Percentiles rank a stretch among this genome's conserved stretches.
phyloP scores from a whole-genome alignment of 1,284 basidiomycete species.

The Ganoderma sinense region DNA sequence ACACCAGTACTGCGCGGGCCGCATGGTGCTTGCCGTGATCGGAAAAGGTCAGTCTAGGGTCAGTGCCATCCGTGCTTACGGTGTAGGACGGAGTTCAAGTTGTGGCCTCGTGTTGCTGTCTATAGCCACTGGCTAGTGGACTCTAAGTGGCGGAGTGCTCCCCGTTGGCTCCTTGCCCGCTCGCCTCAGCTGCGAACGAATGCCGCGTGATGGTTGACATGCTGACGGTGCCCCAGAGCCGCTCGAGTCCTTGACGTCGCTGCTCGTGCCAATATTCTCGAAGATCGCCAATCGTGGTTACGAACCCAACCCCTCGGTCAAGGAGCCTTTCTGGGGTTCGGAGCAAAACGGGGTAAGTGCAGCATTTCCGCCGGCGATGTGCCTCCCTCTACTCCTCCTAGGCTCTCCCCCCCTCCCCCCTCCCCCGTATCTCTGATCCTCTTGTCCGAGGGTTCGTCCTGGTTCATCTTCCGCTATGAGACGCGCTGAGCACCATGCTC shows the following conservation, averaged over 20 bases:
- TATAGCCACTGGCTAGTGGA: neutral
- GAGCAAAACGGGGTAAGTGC: constrained; percentile 51
- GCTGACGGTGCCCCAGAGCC: constrained; percentile 29
- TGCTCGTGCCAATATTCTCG: constrained; percentile 49
- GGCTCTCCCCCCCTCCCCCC: neutral
- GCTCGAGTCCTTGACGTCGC: constrained; percentile 36
- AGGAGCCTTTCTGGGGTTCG: constrained; percentile 38
- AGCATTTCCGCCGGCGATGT: neutral
- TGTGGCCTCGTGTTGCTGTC: neutral
- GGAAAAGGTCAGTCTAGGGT: constrained; percentile 41
- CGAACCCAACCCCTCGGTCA: constrained; percentile 46
- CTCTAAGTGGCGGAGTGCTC: neutral
- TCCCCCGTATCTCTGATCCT: neutral
- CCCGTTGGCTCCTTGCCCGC: neutral
- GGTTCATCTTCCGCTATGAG: neutral
- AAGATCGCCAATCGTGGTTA: constrained; percentile 56
- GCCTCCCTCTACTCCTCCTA: too few relatives aligned
- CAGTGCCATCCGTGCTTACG: neutral
- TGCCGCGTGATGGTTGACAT: constrained; percentile 1
- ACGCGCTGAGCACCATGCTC: neutral
- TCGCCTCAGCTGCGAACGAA: neutral
- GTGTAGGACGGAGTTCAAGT: neutral
- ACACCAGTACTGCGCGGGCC: constrained; percentile 69
- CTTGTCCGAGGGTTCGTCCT: too few relatives aligned
- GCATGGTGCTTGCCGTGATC: constrained; percentile 61